These are phyloP conservation scores for Scheffersomyces ergatensis DNA, from an alignment of 805 yeast genomes.

Conservation along the genomic window DNA sequence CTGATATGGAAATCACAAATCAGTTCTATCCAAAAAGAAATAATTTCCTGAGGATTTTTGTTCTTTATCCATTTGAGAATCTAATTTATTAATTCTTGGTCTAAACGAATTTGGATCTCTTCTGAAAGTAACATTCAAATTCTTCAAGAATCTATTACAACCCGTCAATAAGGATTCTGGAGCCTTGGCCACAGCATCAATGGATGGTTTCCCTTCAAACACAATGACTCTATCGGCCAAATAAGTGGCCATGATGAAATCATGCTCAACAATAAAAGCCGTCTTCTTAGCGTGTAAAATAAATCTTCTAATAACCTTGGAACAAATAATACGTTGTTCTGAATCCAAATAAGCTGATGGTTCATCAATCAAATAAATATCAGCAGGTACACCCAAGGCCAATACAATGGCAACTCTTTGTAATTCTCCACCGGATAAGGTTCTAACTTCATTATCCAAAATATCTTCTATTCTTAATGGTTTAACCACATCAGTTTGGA, in stretches of 20 bases:
- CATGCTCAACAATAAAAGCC: constrained; percentile 99
- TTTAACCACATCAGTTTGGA: constrained; percentile 96
- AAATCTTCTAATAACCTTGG: constrained; percentile 96
- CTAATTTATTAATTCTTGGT: constrained; percentile 97
- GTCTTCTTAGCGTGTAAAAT: constrained; percentile 96
- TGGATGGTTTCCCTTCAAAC: constrained; percentile 92
- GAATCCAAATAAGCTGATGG: constrained; percentile 99
- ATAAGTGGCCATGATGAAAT: constrained; percentile 99
- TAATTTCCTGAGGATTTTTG: constrained; percentile 91
- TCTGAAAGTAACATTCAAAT: constrained; percentile 96
- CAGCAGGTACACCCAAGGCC: constrained; percentile 92
- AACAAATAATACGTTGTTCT: constrained; percentile 98
- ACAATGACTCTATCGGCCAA: constrained; percentile 98
- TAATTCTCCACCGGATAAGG: constrained; percentile 98
- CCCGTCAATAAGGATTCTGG: constrained; percentile 96
- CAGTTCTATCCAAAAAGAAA: constrained; percentile 83
- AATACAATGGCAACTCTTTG: constrained; percentile 98
- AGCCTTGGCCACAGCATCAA: constrained; percentile 76
- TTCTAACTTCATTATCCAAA: constrained; percentile 96
- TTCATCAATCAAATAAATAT: constrained; percentile 95
- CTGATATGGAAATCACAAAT: too few relatives aligned
- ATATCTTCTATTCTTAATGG: constrained; percentile 92
- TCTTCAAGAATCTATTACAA: constrained; percentile 94
- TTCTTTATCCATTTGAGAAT: constrained; percentile 98
- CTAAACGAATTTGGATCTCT: constrained; percentile 98